Base-by-base conservation (phyloP, 495 filamentous ascomycete species). In the Trichoderma asperelloides region DNA sequence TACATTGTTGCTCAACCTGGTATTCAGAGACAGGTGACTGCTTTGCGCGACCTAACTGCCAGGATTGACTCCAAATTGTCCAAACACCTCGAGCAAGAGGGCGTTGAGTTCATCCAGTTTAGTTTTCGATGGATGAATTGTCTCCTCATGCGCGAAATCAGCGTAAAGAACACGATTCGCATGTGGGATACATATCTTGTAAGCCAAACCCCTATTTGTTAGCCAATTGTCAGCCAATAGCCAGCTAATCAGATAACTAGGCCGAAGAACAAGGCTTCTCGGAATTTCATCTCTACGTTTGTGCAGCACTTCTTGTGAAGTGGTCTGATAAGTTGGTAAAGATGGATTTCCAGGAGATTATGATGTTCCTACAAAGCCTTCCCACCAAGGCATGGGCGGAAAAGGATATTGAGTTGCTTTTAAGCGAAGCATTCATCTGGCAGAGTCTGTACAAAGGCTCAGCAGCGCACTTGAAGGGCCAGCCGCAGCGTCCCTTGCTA, bases 131-230 rank as follows among this genome's bases (percentile, higher is more conserved):
- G 95, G 95, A 98, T 98, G 95, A 98, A 98, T 72, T 98, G 95
- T 73, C 84, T 98, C 68, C 81, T 98, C 70, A 98, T 98, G 95
- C 84, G 95, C 68, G 95, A 98, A 77, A 90, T 98, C 68, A 96
- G 88, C 75, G 92, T 98, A 49, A 90, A 87, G 76, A 97, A 96
- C 72, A 96, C 91, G 1, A 96, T 98, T 70, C 82, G 95, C 69
- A 98, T 98, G 95, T 98, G 95, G 95, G 95, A 98, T 79, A 98
- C 95, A 13, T 98, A 98, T 77, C 86, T 98, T 82, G 93, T 96
- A 79, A 71, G 87, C 75, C 15, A 7, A 30, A 63, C 15, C 68
- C 12, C 25, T 63, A 21, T 45, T 55, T 3, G 43, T 69, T 43
- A 63, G 23, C 43, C 23, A 41, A 45, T 21, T 43, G 62, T 63